Conservation (phyloP, 495 filamentous ascomycete genomes). For the Penicillium canescens region DNA sequence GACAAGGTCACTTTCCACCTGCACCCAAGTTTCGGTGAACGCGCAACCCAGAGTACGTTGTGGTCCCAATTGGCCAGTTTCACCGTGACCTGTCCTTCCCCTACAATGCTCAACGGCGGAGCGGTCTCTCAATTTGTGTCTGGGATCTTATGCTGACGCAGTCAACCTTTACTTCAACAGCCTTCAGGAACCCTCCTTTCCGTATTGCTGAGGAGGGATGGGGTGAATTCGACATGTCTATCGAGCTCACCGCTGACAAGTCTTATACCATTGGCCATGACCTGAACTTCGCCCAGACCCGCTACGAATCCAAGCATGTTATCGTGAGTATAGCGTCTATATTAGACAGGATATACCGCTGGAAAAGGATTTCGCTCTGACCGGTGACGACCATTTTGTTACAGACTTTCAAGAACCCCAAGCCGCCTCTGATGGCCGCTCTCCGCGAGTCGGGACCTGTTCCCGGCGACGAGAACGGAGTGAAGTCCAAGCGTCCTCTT, state of each 20-base stretch:
- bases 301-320: slow-evolving; percentile 81
- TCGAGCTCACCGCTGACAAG: slow-evolving; percentile 78
- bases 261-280: slow-evolving; percentile 83
- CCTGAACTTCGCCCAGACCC: slow-evolving; percentile 79
- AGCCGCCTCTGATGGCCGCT: slow-evolving; percentile 69
- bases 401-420: slow-evolving; percentile 88
- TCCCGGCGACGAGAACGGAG: slow-evolving; percentile 69
- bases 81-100: not conserved
- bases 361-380: not conserved
- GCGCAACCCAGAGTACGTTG: slow-evolving; percentile 72
- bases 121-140: not conserved
- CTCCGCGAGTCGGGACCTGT: slow-evolving; percentile 82
- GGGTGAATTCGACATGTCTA: slow-evolving; percentile 98
- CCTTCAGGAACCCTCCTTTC: slow-evolving; percentile 82
- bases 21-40: slow-evolving; percentile 87
- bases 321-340: slow-evolving; percentile 54
- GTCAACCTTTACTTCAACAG: slow-evolving; percentile 40
- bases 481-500: slow-evolving; percentile 49
- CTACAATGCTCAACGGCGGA: not conserved
- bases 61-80: not conserved
- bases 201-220: slow-evolving; percentile 90
- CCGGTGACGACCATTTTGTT: not conserved
- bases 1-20: slow-evolving; percentile 89
- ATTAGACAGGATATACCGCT: not conserved
- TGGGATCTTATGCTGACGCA: not conserved